These are phyloP conservation scores for Lathyrus sativus DNA, from an alignment of 306 rosid species.

Conservation along the genomic window DNA sequence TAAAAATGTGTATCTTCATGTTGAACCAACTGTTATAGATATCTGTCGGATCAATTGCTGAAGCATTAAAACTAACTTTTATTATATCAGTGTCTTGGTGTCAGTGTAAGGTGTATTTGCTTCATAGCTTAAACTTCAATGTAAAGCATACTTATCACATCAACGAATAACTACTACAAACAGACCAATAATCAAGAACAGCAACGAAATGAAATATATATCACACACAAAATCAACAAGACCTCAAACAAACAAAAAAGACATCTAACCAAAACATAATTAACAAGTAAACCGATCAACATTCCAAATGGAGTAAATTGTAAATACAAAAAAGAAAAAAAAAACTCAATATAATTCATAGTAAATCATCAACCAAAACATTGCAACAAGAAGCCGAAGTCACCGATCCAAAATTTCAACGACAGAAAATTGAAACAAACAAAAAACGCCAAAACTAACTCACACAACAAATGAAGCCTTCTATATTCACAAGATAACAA, in stretches of 20 bases:
- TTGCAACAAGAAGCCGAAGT: slow-evolving; percentile 1
- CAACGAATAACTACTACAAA: not conserved
- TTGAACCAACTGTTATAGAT: not conserved
- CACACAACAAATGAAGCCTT: not conserved
- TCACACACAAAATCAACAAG: slow-evolving; percentile 7
- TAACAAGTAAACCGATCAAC: not conserved
- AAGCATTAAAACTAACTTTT: not conserved
- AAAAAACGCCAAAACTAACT: not conserved
- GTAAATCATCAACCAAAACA: slow-evolving; percentile 19
- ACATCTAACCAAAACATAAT: not conserved
- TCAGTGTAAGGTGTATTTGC: not conserved
- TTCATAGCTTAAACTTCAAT: not conserved
- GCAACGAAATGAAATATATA: slow-evolving; percentile 11
- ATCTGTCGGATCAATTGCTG: too few relatives aligned
- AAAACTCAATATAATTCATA: not conserved
- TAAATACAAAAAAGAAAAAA: slow-evolving; percentile 1
- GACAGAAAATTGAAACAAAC: not conserved
- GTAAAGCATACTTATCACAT: not conserved
- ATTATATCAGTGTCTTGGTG: not conserved
- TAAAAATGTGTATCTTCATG: not conserved
- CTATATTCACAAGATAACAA: not conserved
- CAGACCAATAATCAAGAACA: slow-evolving; percentile 1
- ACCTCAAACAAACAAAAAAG: not conserved
- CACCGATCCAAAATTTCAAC: slow-evolving; percentile 19
- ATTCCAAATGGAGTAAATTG: not conserved